Base-by-base conservation (phyloP, 106 monocot species). In the Hemerocallis citrina region DNA sequence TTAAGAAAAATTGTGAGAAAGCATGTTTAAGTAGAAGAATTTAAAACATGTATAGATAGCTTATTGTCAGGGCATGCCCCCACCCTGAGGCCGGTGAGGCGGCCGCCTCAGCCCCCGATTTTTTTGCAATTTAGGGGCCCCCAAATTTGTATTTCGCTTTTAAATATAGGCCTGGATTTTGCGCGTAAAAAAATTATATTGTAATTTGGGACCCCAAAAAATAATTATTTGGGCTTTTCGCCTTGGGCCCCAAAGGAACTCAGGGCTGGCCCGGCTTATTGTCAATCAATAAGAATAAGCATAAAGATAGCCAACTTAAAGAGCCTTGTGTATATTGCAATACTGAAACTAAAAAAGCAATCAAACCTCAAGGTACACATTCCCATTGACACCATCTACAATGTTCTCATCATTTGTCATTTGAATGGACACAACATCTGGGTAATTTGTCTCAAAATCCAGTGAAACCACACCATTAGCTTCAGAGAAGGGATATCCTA, bases 401-500 rank as follows among this genome's bases (percentile, higher is more conserved):
- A 29, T 67, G 32, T 72, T 48, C 33, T 36, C 57, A 52, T 51
- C 68, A 31, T 51, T 81, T 52, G 72, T 62, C 47, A 54, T 51
- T 31, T 74, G 39, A 55, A 87, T 62, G 6, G 90, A 74, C 19
- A 96, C 59, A 49, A 96, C 44, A 79, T 96, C 74, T 50, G 86
- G 86, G 64, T 77, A 67, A 79, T 91, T 90, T 17, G 81, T 96
- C 52, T 81, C 83, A 77, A 87, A 35, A 27, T 90, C 79, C 35
- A 96, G 24, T 58, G 83, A 69, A 57, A 77, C 79, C 42, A 77
- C 70, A 63, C 69, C 86, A 75, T 81, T 65, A 63, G 95, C 95
- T 77, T 96, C 86, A 72, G 67, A 42, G 52, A 96, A 96, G 7
- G 65, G 70, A 68, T 91, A 84, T 27, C 95, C 95, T 96, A 41